Conservation (phyloP, 495 filamentous ascomycete genomes). For the Penicillium paradoxum region DNA sequence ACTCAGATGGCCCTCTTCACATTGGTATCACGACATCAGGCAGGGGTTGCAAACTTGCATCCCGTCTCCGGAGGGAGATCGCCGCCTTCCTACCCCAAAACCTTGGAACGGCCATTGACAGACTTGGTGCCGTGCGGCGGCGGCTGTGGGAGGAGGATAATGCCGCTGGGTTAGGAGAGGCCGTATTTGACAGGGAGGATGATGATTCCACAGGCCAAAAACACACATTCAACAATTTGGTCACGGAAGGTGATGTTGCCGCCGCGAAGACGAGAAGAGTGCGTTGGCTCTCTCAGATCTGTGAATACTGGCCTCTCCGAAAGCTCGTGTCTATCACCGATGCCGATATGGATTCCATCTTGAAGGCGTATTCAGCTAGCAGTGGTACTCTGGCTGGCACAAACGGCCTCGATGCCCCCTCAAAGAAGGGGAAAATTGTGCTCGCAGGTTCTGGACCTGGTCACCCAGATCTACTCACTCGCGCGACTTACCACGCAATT, state of each 20-base stretch:
- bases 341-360: conserved; percentile 66
- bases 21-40: conserved; percentile 96
- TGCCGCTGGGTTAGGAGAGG: conserved; percentile 43
- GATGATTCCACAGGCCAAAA: conserved; percentile 82
- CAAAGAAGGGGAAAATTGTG: conserved; percentile 61
- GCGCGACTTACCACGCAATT: conserved; percentile 84
- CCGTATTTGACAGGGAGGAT: conserved; percentile 54
- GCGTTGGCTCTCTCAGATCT: conserved; percentile 92
- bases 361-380: conserved; percentile 57
- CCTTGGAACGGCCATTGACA: conserved; percentile 77
- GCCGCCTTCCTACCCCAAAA: conserved; percentile 68
- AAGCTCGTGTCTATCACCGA: conserved; percentile 75
- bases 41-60: conserved; percentile 88
- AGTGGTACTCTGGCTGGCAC: conserved; percentile 16
- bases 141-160: conserved; percentile 78
- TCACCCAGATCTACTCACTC: conserved; percentile 84
- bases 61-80: conserved; percentile 84
- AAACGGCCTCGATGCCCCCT: conserved; percentile 16
- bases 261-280: conserved; percentile 76
- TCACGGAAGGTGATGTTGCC: conserved; percentile 66
- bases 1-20: conserved; percentile 87
- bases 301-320: conserved; percentile 95
- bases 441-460: conserved; percentile 93
- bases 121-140: conserved; percentile 70
- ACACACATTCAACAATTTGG: conserved; percentile 78